phyloP scores from a whole-genome alignment of 352 stramenopile species.

The Globisporangium rhizosaccharum region DNA sequence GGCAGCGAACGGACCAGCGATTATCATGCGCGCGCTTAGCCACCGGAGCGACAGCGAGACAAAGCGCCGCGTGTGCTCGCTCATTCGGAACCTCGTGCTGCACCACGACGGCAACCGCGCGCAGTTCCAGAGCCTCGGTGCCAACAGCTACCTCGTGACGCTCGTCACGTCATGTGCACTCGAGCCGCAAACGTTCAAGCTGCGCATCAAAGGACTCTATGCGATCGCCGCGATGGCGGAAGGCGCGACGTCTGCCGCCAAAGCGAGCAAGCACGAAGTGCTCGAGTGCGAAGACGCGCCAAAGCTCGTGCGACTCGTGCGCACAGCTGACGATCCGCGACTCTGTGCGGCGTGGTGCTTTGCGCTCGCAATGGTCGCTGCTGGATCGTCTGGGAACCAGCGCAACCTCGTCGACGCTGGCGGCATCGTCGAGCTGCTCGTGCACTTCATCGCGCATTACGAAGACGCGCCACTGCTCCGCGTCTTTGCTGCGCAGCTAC shows the following conservation, averaged over 20 bases:
- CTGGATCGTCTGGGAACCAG: constrained; percentile 46
- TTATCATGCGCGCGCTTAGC: constrained; percentile 49
- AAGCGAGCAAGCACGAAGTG: constrained; percentile 49
- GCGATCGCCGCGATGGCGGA: constrained; percentile 44
- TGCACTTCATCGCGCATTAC: constrained; percentile 21
- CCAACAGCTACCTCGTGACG: constrained; percentile 28
- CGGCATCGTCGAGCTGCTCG: constrained; percentile 30
- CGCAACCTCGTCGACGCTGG: constrained; percentile 26
- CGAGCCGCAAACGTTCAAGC: constrained; percentile 13
- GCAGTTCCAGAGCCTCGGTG: constrained; percentile 48
- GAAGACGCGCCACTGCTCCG: constrained; percentile 20
- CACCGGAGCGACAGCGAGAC: constrained; percentile 17
- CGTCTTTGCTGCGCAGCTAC: constrained; percentile 26
- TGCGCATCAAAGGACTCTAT: constrained; percentile 45
- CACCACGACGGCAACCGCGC: constrained; percentile 39
- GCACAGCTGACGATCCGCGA: constrained; percentile 13
- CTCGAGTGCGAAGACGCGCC: constrained; percentile 45
- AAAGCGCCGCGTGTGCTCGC: constrained; percentile 27
- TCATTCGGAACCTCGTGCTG: constrained; percentile 47
- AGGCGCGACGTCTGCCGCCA: constrained; percentile 22
- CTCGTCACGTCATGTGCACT: constrained; percentile 14
- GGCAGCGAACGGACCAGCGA: constrained; percentile 17
- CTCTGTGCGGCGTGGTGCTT: constrained; percentile 44
- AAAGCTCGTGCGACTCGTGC: constrained; percentile 30
- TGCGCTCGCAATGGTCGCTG: constrained; percentile 33